phyloP scores from a whole-genome alignment of 495 filamentous ascomycete species.

The Lasiosphaeriaceae sp. region DNA sequence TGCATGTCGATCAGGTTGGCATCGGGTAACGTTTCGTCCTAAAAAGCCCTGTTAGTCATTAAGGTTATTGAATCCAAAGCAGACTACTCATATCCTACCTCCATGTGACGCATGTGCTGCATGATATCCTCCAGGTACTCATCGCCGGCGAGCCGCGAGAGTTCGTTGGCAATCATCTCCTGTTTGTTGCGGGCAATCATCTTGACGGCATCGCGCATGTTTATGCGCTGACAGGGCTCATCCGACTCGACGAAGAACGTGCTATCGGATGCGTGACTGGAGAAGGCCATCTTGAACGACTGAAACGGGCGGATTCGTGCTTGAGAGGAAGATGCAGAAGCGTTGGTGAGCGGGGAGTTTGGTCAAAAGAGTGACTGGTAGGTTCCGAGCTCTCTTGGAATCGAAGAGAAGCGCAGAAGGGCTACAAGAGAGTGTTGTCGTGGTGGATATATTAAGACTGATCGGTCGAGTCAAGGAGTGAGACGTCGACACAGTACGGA shows the following conservation, averaged over 20 bases:
- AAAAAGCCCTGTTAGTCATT: slow-evolving; percentile 9
- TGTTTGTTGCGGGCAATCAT: slow-evolving; percentile 72
- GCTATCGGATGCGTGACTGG: slow-evolving; percentile 43
- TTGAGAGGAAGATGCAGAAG: slow-evolving; percentile 5
- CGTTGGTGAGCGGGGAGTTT: not conserved
- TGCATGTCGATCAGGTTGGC: slow-evolving; percentile 98
- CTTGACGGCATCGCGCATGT: slow-evolving; percentile 69
- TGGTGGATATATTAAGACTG: slow-evolving; percentile 18
- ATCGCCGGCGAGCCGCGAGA: slow-evolving; percentile 74
- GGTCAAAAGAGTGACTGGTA: slow-evolving; percentile 35
- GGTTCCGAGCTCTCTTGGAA: slow-evolving; percentile 51
- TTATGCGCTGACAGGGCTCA: slow-evolving; percentile 46
- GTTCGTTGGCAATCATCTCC: slow-evolving; percentile 77
- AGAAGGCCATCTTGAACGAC: slow-evolving; percentile 68
- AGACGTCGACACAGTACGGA: slow-evolving; percentile 35
- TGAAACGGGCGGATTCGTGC: slow-evolving; percentile 11
- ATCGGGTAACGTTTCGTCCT: slow-evolving; percentile 89
- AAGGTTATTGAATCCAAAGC: not conserved
- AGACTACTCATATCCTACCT: slow-evolving; percentile 54
- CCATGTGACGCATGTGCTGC: slow-evolving; percentile 92
- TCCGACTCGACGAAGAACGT: slow-evolving; percentile 87
- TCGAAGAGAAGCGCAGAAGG: slow-evolving; percentile 8
- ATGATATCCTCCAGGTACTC: slow-evolving; percentile 93
- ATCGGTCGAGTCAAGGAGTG: slow-evolving; percentile 42
- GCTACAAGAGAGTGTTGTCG: not conserved